A percentile compares a stretch with the other conserved stretches of the same genome.
Evolutionary conservation across 2,329 filamentous ascomycete genomes (phyloP).

Genomic region (Colletotrichum limetticola): DNA sequence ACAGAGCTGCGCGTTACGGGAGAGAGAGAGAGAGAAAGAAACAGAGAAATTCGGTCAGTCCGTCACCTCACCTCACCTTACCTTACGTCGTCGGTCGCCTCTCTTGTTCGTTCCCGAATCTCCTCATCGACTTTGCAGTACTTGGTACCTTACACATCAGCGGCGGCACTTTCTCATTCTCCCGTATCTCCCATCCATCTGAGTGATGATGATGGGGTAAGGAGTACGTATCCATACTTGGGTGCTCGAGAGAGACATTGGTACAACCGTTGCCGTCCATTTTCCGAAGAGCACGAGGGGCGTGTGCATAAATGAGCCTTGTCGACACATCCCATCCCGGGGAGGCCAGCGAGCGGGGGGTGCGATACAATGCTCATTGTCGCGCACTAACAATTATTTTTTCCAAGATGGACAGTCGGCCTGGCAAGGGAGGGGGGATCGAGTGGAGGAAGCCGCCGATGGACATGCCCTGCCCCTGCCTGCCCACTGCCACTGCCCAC

Average conservation of each 20-base stretch:
- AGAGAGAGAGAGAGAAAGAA: not conserved
- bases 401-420: slow-evolving; percentile 12
- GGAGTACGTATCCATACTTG: slow-evolving; percentile 1
- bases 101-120: not conserved
- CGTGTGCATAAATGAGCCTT: slow-evolving; percentile 13
- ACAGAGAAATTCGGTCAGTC: slow-evolving; percentile 12
- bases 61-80: slow-evolving; percentile 4
- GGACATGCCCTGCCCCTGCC: slow-evolving; percentile 23
- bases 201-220: not conserved
- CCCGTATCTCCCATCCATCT: not conserved
- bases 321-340: slow-evolving; percentile 25
- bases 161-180: not conserved
- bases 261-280: not conserved
- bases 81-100: not conserved
- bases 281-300: not conserved
- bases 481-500: slow-evolving; percentile 21
- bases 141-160: not conserved
- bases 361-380: slow-evolving; percentile 21
- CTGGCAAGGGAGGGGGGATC: slow-evolving; percentile 28
- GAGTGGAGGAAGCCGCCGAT: slow-evolving; percentile 30
- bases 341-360: slow-evolving; percentile 4
- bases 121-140: not conserved
- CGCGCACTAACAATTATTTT: slow-evolving; percentile 35
- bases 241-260: not conserved
- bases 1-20: not conserved